Evolutionary conservation across 768 basidiomycete species (phyloP).

Genomic region (Termitomyces sp.): DNA sequence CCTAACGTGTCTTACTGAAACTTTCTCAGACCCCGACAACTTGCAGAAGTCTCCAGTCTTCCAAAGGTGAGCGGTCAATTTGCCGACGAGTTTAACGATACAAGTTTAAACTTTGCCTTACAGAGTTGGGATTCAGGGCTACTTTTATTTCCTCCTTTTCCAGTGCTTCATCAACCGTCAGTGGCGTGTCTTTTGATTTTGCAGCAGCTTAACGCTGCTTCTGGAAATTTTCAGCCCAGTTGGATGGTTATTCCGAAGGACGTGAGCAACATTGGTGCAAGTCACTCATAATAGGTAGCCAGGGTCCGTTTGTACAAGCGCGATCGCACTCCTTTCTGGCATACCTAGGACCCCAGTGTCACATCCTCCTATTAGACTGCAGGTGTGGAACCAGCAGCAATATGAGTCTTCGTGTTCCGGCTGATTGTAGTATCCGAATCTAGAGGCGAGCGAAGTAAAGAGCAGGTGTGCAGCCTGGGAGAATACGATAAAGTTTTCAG

Average conservation of each 20-base stretch:
- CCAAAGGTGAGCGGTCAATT: slow-evolving; percentile 40
- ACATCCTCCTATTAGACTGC: slow-evolving; percentile 76
- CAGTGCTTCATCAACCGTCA: slow-evolving; percentile 85
- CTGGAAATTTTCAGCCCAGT: slow-evolving; percentile 37
- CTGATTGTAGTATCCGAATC: neutral
- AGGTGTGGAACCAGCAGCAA: slow-evolving; percentile 41
- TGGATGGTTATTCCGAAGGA: slow-evolving; percentile 69
- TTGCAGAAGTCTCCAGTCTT: slow-evolving; percentile 72
- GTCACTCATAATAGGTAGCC: slow-evolving; percentile 68
- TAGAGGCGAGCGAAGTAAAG: slow-evolving; percentile 81
- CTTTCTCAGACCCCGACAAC: slow-evolving; percentile 67
- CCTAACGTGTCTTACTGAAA: neutral
- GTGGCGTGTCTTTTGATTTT: slow-evolving; percentile 13
- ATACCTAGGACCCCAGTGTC: slow-evolving; percentile 74
- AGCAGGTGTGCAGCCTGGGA: slow-evolving; percentile 69
- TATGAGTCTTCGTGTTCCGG: neutral
- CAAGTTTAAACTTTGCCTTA: neutral
- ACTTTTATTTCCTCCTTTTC: slow-evolving; percentile 92
- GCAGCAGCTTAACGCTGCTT: neutral
- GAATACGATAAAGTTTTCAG: slow-evolving; percentile 75
- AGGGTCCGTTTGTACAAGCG: slow-evolving; percentile 73
- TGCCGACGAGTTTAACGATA: neutral
- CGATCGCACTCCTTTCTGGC: slow-evolving; percentile 81
- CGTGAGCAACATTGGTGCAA: slow-evolving; percentile 61
- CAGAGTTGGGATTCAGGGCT: slow-evolving; percentile 80